phyloP scores from a whole-genome alignment of 768 basidiomycete genomes.

The Auriscalpium vulgare region DNA sequence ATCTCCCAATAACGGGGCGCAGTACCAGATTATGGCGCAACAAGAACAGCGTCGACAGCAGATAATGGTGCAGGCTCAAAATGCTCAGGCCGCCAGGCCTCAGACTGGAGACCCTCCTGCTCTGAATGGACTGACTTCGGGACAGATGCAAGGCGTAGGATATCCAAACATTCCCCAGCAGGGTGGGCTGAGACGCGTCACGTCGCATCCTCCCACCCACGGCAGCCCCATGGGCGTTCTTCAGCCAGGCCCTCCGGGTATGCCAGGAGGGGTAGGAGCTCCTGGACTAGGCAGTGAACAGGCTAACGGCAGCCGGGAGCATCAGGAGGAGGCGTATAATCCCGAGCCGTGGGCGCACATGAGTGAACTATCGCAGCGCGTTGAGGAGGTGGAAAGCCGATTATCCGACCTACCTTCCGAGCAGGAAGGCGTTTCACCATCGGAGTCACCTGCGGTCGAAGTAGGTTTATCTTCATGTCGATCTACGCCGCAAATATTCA shows the following conservation, averaged over 20 bases:
- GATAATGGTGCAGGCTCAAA: constrained; percentile 25
- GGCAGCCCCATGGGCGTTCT: constrained; percentile 28
- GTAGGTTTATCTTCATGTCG: too few relatives aligned
- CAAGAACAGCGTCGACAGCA: constrained; percentile 14
- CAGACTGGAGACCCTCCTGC: constrained; percentile 22
- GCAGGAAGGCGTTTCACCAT: too few relatives aligned
- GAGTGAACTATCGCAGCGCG: too few relatives aligned
- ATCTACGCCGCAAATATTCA: too few relatives aligned
- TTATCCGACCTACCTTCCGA: too few relatives aligned
- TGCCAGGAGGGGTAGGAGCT: constrained; percentile 28
- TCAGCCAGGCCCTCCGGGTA: constrained; percentile 27
- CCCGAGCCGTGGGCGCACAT: too few relatives aligned
- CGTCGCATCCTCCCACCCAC: constrained; percentile 41
- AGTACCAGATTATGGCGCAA: neutral
- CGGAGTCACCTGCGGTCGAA: too few relatives aligned
- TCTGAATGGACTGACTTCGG: constrained; percentile 27
- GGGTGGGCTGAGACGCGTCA: constrained; percentile 43
- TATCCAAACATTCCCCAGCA: constrained; percentile 38
- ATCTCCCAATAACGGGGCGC: constrained; percentile 16
- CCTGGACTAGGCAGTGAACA: constrained; percentile 19
- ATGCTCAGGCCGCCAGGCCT: constrained; percentile 24
- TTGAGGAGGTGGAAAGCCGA: too few relatives aligned
- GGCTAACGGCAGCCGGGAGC: too few relatives aligned
- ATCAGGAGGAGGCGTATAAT: too few relatives aligned
- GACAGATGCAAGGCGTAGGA: constrained; percentile 33